phyloP scores from a whole-genome alignment of 31 red algal species.

The Asparagopsis taxiformis region DNA sequence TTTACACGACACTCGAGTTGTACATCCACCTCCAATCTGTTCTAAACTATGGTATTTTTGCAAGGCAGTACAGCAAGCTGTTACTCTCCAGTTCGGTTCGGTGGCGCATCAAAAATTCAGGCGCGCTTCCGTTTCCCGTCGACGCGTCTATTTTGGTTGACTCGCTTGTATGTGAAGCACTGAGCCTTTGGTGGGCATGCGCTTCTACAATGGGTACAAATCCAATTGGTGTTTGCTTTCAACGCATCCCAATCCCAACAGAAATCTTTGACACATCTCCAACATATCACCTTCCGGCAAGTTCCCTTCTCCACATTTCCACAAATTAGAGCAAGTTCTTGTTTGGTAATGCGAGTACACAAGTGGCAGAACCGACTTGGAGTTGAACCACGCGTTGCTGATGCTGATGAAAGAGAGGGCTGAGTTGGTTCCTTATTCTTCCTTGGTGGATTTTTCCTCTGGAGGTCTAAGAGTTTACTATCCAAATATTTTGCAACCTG shows the following conservation, averaged over 20 bases:
- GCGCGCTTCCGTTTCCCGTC: neutral
- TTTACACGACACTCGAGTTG: too few relatives aligned
- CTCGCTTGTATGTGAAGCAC: slow-evolving; percentile 43
- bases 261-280: slow-evolving; percentile 12
- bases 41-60: too few relatives aligned
- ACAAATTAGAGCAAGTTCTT: slow-evolving; percentile 10
- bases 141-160: slow-evolving; percentile 24
- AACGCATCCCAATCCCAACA: neutral
- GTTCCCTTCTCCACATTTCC: neutral
- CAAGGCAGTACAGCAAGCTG: too few relatives aligned
- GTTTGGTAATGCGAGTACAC: slow-evolving; percentile 20
- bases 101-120: too few relatives aligned
- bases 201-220: slow-evolving; percentile 40
- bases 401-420: neutral
- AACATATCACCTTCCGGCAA: slow-evolving; percentile 35
- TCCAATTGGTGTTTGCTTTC: slow-evolving; percentile 2
- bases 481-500: neutral
- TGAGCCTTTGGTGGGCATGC: slow-evolving; percentile 36
- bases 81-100: too few relatives aligned
- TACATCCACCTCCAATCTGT: too few relatives aligned
- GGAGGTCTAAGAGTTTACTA: neutral
- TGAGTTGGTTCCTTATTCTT: neutral
- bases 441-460: neutral
- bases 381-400: neutral
- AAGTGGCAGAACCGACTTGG: slow-evolving; percentile 55